These are phyloP conservation scores for Suillus paluster DNA, from an alignment of 768 basidiomycete genomes.

Conservation along the genomic window DNA sequence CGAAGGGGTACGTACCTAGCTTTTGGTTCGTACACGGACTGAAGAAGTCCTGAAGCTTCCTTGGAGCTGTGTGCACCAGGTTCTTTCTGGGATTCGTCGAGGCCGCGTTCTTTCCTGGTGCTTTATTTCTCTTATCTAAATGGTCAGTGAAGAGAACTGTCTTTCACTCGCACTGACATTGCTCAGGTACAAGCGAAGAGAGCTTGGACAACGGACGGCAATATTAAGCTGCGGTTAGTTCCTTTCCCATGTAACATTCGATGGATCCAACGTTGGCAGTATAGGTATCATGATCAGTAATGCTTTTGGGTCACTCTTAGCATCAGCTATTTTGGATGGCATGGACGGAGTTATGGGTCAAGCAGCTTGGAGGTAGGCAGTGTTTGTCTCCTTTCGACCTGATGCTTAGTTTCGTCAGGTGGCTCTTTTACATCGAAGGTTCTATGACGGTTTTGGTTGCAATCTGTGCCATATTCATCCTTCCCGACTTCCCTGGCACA, in stretches of 20 bases:
- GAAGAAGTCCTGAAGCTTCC: slow-evolving; percentile 47
- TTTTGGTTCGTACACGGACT: not conserved
- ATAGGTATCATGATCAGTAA: slow-evolving; percentile 70
- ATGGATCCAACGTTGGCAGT: not conserved
- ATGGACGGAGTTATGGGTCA: slow-evolving; percentile 74
- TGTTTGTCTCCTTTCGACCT: not conserved
- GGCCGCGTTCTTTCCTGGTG: slow-evolving; percentile 74
- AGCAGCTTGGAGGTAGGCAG: slow-evolving; percentile 70
- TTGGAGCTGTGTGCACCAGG: slow-evolving; percentile 65
- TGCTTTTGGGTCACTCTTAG: slow-evolving; percentile 81
- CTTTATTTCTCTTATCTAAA: slow-evolving; percentile 43
- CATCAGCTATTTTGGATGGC: slow-evolving; percentile 70
- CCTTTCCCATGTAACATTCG: not conserved
- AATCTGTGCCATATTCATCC: slow-evolving; percentile 58
- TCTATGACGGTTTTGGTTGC: slow-evolving; percentile 55
- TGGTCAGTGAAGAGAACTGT: slow-evolving; percentile 32
- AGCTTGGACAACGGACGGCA: slow-evolving; percentile 72
- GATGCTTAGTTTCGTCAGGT: slow-evolving; percentile 42
- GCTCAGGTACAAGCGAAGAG: slow-evolving; percentile 67
- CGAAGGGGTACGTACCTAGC: slow-evolving; percentile 36
- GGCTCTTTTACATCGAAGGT: slow-evolving; percentile 77
- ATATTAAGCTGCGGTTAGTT: slow-evolving; percentile 58
- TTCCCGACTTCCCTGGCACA: slow-evolving; percentile 76
- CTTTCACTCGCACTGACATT: slow-evolving; percentile 60
- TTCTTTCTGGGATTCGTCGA: slow-evolving; percentile 82